Evolutionary conservation across 2,329 filamentous ascomycete genomes (phyloP), one percentile per base, ranked within the genome.

Genomic region (Cadophora malorum): DNA sequence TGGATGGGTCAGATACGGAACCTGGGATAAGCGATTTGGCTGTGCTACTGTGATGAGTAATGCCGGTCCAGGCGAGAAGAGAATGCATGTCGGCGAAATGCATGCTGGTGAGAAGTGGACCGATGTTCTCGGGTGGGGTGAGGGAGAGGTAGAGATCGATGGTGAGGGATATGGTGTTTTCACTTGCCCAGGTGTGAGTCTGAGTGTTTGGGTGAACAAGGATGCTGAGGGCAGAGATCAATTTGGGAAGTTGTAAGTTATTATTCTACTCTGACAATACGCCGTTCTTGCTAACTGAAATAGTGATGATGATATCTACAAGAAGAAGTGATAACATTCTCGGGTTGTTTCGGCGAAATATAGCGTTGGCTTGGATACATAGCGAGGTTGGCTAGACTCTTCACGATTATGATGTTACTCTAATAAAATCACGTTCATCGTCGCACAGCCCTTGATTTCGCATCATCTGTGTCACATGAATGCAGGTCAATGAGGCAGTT

Each of bases 61-160:
- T 71, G 79, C 80, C 1, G 80, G 80, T 49, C 78, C 80, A 14
- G 79, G 78, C 10, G 78, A 81, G 68, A 88, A 87, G 74, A 83
- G 80, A 68, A 91, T 92, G 89, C 84, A 82, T 68, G 86, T 91
- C 14, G 90, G 89, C 0, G 77, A 81, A 61, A 78, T 79, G 60
- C 86, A 89, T 74, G 81, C 81, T 0, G 88, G 86, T 0, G 86
- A 91, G 78, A 77, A 80, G 49, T 91, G 89, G 89, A 88, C 85
- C 0, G 89, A 92, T 79, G 74, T 91, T 1, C 76, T 89, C 63
- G 84, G 80, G 7, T 86, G 84, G 83, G 82, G 83, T 65, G 74
- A 84, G 60, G 83, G 83, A 0, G 81, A 86, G 69, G 84, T 91
- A 0, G 77, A 79, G 19, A 89, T 92, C 72, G 88, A 87, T 70